Evolutionary conservation across 805 yeast species (phyloP).

Genomic region (Metschnikowia baotianmanensis): DNA sequence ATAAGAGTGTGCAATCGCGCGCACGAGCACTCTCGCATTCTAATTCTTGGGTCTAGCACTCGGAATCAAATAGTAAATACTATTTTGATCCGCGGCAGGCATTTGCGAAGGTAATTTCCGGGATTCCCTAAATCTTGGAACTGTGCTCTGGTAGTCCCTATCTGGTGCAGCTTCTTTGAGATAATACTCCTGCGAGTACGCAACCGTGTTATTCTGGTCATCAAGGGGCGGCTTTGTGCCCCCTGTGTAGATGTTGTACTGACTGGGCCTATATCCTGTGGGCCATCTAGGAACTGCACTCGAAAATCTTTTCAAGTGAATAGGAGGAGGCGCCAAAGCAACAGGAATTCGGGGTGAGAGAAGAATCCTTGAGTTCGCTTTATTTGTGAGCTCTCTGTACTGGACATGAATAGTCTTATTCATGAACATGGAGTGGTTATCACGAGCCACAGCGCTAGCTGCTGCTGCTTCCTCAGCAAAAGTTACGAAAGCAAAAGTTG

Average conservation of each 20-base stretch:
- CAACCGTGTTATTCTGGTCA: conserved; percentile 11
- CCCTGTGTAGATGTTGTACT: conserved; percentile 37
- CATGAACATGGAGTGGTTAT: conserved; percentile 74
- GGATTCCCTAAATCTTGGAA: conserved; percentile 10
- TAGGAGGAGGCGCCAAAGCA: conserved; percentile 79
- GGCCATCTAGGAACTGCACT: conserved; percentile 13
- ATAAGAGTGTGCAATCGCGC: conserved; percentile 5
- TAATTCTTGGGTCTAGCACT: conserved; percentile 12
- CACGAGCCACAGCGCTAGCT: conserved; percentile 82
- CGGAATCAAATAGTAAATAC: conserved; percentile 16
- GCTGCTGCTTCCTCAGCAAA: conserved; percentile 68
- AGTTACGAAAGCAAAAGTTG: conserved; percentile 71
- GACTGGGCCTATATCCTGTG: conserved; percentile 5
- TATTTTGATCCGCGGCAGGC: conserved; percentile 11
- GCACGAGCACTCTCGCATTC: conserved; percentile 4
- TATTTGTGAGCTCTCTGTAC: conserved; percentile 56
- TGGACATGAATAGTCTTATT: conserved; percentile 83
- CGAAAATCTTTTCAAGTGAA: conserved; percentile 42
- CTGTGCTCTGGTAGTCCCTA: conserved; percentile 7
- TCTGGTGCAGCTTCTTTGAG: conserved; percentile 10
- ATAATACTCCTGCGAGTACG: conserved; percentile 12
- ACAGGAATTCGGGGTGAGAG: conserved; percentile 18
- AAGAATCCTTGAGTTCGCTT: conserved; percentile 27
- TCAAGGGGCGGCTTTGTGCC: conserved; percentile 4
- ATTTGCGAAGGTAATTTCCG: conserved; percentile 7